These are phyloP conservation scores for Physcia stellaris DNA, from an alignment of 495 filamentous ascomycete species.

Conservation along the genomic window DNA sequence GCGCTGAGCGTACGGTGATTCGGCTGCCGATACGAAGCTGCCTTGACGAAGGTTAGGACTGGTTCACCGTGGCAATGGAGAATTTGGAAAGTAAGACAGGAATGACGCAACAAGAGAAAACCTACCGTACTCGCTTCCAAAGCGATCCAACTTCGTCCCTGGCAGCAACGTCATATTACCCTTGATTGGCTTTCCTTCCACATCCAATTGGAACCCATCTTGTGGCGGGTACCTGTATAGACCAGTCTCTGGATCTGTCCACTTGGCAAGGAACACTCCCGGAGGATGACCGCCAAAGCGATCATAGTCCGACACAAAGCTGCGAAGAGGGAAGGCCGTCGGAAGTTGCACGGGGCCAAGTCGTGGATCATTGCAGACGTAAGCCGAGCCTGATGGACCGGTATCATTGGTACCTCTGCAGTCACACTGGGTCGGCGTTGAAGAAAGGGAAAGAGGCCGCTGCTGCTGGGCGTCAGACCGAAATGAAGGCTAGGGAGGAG, in stretches of 20 bases:
- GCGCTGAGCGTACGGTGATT: conserved; percentile 37
- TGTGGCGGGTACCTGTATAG: conserved; percentile 29
- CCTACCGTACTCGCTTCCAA: conserved; percentile 32
- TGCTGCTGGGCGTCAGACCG: no score
- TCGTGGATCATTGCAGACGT: conserved; percentile 38
- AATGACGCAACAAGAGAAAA: neutral
- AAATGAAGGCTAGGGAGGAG: no score
- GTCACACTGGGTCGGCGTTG: conserved; percentile 5
- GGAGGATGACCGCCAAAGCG: conserved; percentile 36
- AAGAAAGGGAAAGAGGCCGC: no score
- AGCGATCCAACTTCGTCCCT: conserved; percentile 39
- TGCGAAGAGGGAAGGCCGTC: conserved; percentile 23
- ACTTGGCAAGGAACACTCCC: conserved; percentile 31
- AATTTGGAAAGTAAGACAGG: no score
- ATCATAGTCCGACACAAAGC: conserved; percentile 26
- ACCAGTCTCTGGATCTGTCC: conserved; percentile 22
- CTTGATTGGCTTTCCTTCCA: conserved; percentile 21
- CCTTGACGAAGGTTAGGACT: no score
- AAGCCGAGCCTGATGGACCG: conserved; percentile 14
- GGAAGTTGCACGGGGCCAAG: conserved; percentile 35
- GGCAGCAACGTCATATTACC: conserved; percentile 30
- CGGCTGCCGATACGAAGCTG: conserved; percentile 30
- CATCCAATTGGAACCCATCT: conserved; percentile 29
- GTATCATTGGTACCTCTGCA: conserved; percentile 28
- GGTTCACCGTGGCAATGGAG: no score